Base-by-base conservation (phyloP, 2,329 filamentous ascomycete species). In the Hypocrella siamensis region DNA sequence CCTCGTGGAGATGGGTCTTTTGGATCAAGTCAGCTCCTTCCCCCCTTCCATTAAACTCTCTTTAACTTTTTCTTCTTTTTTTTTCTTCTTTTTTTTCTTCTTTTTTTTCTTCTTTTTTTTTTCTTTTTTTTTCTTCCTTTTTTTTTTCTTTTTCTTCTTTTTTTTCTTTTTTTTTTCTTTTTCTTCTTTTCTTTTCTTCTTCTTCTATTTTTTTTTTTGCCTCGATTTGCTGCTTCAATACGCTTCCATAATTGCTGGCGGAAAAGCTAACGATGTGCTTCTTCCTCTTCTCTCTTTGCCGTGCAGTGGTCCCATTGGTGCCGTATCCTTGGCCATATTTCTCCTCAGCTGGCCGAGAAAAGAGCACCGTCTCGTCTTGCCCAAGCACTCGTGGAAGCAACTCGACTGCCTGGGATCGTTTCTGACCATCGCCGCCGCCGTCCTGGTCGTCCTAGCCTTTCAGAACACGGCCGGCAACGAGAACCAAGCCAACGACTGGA, bases 381-480 rank as follows among this genome's bases (percentile, higher is more conserved):
- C 60, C 28, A 51, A 49, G 18, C 52, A 57, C 21, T 46, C 54
- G 4, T 69, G 63, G 62, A 58, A 47, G 19, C 55, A 67, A 28
- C 51, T 75, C 25, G 70, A 75, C 40, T 57, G 64, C 32, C 26
- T 65, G 4, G 69, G 70, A 9, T 65, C 65, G 0, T 38, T 65
- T n/a, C 52, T 75, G 16, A 49, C 71, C 10, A 57, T 75, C 7
- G 52, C 61, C 3, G 61, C 66, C 2, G 61, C 68, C 0, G 61
- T 69, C 1, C 55, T 74, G 3, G 54, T 73, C 4, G 65, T 73
- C 0, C 73, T 71, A 40, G 54, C 70, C 2, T 71, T 75, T 34
- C 68, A 75, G 40, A 62, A 62, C 38, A 58, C 58, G 3, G 61
- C 61, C 0, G 43, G 21, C 10, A 15, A 2, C 6, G 2, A 11